A percentile compares a stretch with the other conserved stretches of the same genome.
Evolutionary conservation across 495 filamentous ascomycete genomes (phyloP).

Genomic region (Talaromyces liani): DNA sequence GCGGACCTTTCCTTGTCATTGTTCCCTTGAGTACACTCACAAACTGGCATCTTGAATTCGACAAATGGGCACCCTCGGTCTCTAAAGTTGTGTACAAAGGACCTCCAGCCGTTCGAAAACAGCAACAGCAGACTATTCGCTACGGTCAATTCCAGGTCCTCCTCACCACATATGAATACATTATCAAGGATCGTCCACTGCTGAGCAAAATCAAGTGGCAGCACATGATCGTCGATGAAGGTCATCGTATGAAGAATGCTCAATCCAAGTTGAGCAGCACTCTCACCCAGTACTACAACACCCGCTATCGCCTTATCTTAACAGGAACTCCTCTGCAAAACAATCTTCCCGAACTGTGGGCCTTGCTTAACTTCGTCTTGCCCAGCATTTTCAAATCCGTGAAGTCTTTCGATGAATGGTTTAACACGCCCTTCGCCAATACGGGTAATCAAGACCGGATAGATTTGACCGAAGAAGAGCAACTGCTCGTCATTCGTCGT

Average conservation of each 20-base stretch:
- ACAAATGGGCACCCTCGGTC: constrained; percentile 94
- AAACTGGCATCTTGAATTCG: constrained; percentile 98
- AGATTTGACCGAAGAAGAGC: constrained; percentile 98
- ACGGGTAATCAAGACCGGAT: constrained; percentile 97
- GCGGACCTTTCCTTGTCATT: constrained; percentile 91
- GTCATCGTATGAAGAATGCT: constrained; percentile 99
- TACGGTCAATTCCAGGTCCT: constrained; percentile 94
- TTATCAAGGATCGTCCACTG: constrained; percentile 95
- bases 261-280: constrained; percentile 94
- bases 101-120: constrained; percentile 79
- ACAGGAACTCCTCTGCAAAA: constrained; percentile 97
- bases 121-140: constrained; percentile 87
- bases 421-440: constrained; percentile 98
- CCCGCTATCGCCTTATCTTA: constrained; percentile 89
- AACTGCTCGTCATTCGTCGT: constrained; percentile 94
- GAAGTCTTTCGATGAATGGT: constrained; percentile 99
- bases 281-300: constrained; percentile 88
- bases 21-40: constrained; percentile 94
- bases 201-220: constrained; percentile 97
- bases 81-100: constrained; percentile 92
- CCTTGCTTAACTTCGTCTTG: constrained; percentile 94
- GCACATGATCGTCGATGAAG: constrained; percentile 99
- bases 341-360: constrained; percentile 93
- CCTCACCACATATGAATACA: constrained; percentile 96
- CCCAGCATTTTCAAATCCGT: constrained; percentile 99